Conservation (phyloP, 2,329 filamentous ascomycete species). For the Bipolaris zeicola region DNA sequence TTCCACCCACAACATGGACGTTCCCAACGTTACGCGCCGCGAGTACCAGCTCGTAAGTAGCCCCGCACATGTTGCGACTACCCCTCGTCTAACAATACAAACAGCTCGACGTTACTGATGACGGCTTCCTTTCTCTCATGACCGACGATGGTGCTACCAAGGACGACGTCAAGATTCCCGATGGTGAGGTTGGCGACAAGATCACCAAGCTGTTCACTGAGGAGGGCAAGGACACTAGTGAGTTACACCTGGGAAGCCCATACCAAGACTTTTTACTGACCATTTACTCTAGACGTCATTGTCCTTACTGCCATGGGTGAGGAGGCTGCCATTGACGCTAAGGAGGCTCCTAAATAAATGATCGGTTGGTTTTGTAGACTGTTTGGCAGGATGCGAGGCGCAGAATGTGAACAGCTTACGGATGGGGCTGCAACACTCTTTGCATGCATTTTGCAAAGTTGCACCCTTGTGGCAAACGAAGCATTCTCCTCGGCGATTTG, state of each 20-base stretch:
- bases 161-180: slow-evolving; percentile 93
- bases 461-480: slow-evolving; percentile 36
- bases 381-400: slow-evolving; percentile 35
- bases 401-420: slow-evolving; percentile 34
- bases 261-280: slow-evolving; percentile 23
- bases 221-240: slow-evolving; percentile 94
- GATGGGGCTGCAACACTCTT: slow-evolving; percentile 31
- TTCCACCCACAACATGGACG: slow-evolving; percentile 97
- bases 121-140: slow-evolving; percentile 95
- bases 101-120: slow-evolving; percentile 89
- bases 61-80: neutral
- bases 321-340: slow-evolving; percentile 88
- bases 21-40: slow-evolving; percentile 87
- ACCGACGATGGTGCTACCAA: slow-evolving; percentile 83
- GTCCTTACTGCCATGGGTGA: slow-evolving; percentile 97
- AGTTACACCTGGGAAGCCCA: slow-evolving; percentile 52
- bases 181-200: slow-evolving; percentile 85
- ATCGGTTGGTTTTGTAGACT: slow-evolving; percentile 32
- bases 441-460: slow-evolving; percentile 31
- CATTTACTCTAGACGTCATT: slow-evolving; percentile 71
- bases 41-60: slow-evolving; percentile 91
- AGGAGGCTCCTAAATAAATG: slow-evolving; percentile 74
- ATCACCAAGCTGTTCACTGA: slow-evolving; percentile 78
- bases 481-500: slow-evolving; percentile 40
- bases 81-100: slow-evolving; percentile 24